phyloP scores from a whole-genome alignment of 768 basidiomycete species.

The Mycena vitilis region DNA sequence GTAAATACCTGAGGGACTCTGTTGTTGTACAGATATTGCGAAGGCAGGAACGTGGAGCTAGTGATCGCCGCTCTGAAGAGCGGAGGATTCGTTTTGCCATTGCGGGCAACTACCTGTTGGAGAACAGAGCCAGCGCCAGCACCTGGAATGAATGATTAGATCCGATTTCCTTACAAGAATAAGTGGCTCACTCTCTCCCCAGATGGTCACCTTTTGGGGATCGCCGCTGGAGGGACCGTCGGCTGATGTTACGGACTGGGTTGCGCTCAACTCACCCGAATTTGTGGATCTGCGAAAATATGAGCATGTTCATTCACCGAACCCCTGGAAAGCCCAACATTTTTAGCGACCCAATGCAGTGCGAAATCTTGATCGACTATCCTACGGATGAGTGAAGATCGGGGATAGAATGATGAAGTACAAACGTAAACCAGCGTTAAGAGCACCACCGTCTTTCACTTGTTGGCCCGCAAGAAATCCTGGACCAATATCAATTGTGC shows the following conservation, averaged over 20 bases:
- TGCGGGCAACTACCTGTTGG: constrained; percentile 47
- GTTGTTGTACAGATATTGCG: constrained; percentile 46
- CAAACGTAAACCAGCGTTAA: constrained; percentile 63
- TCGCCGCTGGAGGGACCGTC: constrained; percentile 41
- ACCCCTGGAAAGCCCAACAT: constrained; percentile 40
- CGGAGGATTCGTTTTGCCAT: constrained; percentile 44
- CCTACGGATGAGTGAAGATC: background rate
- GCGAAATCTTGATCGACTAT: constrained; percentile 59
- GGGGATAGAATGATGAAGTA: constrained; percentile 7
- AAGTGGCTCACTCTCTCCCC: constrained; percentile 55
- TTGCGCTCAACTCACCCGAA: constrained; percentile 43
- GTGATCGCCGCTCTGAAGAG: constrained; percentile 44
- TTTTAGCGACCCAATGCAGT: constrained; percentile 55
- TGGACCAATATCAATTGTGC: no score
- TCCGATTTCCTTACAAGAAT: no score
- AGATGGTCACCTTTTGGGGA: constrained; percentile 52
- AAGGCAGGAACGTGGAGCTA: constrained; percentile 44
- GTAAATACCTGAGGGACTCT: constrained; percentile 32
- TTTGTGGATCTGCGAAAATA: constrained; percentile 44
- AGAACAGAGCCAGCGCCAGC: constrained; percentile 48
- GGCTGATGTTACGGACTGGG: background rate
- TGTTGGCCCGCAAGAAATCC: background rate
- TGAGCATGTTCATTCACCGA: background rate
- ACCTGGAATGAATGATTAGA: constrained; percentile 17
- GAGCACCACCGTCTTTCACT: constrained; percentile 41